Evolutionary conservation across 2,329 filamentous ascomycete genomes (phyloP), one percentile per base, ranked within the genome.

Genomic region (Fusarium sulawesiense): DNA sequence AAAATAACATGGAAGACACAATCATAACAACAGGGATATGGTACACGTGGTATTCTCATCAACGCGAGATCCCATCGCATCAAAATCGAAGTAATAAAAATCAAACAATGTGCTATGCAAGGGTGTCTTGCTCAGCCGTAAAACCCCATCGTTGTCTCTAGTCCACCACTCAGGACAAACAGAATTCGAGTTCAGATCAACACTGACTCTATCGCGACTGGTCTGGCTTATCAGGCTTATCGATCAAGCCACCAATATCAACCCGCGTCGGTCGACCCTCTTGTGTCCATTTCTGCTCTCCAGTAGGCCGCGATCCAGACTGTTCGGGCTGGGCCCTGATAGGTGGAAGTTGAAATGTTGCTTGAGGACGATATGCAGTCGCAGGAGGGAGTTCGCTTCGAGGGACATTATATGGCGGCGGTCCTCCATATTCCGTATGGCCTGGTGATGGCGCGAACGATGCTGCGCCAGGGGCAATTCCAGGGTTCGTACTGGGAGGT

Each of bases 181-280:
- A 42, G 25, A 58, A 60, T 34, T 47, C 51, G 30, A 16, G 41
- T 21, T 23, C 8, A 44, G 44, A 65, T 56, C 34, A 61, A 59
- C 48, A 58, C 29, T 40, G 56, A 40, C 56, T 54, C 60, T 75
- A 79, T 66, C 74, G 71, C 29, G 72, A 64, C 50, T 71, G 73
- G 66, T 68, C 77, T 49, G 70, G 76, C 40, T 68, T 82, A 71
- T 85, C 85, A 25, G 86, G 84, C 77, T 83, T 87, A 70, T 88
- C 89, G 73, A 92, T 87, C 74, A 88, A 82, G 3, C 88, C 88
- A 13, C 84, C 86, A 66, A 91, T 90, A 72, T 89, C 87, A 50
- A 90, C 85, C 18, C 88, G 84, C 40, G 82, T 78, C 20, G 82
- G 79, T 29, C 86, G 83, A 58, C 88, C 86, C 60, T 87, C 85